A percentile compares a stretch with the other conserved stretches of the same genome.
phyloP scores from a whole-genome alignment of 2,329 filamentous ascomycete species.

The Fusarium mexicanum region DNA sequence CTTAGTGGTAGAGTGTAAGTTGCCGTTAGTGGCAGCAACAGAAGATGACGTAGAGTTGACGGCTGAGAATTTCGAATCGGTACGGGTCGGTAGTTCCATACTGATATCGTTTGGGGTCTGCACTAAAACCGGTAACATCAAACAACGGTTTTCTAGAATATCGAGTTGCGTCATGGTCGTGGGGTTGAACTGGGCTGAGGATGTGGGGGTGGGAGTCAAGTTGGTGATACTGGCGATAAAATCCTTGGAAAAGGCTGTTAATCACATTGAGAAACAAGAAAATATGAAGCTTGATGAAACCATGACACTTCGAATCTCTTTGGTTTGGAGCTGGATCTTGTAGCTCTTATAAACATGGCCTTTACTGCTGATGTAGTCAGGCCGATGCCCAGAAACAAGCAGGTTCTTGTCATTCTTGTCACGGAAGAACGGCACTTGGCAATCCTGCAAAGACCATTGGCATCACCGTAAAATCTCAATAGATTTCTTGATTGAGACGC shows the following conservation, averaged over 20 bases:
- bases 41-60: slow-evolving; percentile 30
- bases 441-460: slow-evolving; percentile 25
- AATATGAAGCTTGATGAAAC: neutral
- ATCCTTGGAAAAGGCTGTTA: neutral
- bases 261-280: neutral
- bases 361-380: slow-evolving; percentile 14
- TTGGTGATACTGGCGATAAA: slow-evolving; percentile 1
- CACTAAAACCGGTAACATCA: slow-evolving; percentile 30
- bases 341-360: slow-evolving; percentile 9
- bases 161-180: slow-evolving; percentile 40
- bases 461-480: slow-evolving; percentile 2
- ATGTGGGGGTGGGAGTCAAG: slow-evolving; percentile 11
- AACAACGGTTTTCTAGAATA: slow-evolving; percentile 36
- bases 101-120: neutral
- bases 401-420: slow-evolving; percentile 19
- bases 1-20: slow-evolving; percentile 33
- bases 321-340: neutral
- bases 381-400: slow-evolving; percentile 6
- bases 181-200: slow-evolving; percentile 8
- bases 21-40: neutral
- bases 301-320: neutral
- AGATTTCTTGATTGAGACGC: neutral
- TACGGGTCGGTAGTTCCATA: neutral
- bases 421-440: slow-evolving; percentile 36
- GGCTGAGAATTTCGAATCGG: slow-evolving; percentile 27